Percentiles rank a stretch among this genome's conserved stretches.
Evolutionary conservation across 306 rosid genomes (phyloP).

Genomic region (Prunus salicina): DNA sequence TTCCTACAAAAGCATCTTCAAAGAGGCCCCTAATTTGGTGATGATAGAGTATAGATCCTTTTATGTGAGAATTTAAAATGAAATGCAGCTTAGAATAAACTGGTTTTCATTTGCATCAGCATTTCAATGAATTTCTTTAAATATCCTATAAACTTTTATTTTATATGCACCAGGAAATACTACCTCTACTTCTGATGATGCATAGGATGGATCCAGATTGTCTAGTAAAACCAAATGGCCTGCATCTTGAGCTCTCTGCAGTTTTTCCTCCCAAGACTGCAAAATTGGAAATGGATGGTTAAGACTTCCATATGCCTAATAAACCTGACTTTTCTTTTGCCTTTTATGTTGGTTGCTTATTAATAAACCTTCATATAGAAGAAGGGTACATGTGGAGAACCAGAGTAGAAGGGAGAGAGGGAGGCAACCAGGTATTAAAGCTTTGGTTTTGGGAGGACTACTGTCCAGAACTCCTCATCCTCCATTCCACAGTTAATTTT

Average conservation of each 20-base stretch:
- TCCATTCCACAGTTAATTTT: not conserved
- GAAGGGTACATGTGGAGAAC: not conserved
- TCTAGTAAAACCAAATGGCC: conserved; percentile 45
- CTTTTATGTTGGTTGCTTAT: not conserved
- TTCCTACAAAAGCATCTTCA: not conserved
- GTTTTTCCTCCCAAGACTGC: conserved; percentile 53
- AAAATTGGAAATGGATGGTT: not conserved
- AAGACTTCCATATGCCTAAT: not conserved
- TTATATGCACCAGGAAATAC: not conserved
- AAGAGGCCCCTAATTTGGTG: not conserved
- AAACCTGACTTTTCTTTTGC: not conserved
- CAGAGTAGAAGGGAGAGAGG: not conserved
- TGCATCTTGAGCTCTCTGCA: conserved; percentile 42
- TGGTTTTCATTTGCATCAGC: not conserved
- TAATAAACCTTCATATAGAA: not conserved
- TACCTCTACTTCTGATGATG: conserved; percentile 62
- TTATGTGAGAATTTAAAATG: not conserved
- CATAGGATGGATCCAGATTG: conserved; percentile 57
- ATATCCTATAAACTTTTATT: not conserved
- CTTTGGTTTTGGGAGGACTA: not conserved
- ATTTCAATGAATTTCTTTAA: not conserved
- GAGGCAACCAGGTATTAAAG: not conserved
- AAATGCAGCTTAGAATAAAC: not conserved
- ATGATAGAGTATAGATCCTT: not conserved
- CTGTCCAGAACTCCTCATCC: not conserved